Evolutionary conservation across 495 filamentous ascomycete genomes (phyloP), one percentile per base, ranked within the genome.

Genomic region (Lentithecium fluviatile): DNA sequence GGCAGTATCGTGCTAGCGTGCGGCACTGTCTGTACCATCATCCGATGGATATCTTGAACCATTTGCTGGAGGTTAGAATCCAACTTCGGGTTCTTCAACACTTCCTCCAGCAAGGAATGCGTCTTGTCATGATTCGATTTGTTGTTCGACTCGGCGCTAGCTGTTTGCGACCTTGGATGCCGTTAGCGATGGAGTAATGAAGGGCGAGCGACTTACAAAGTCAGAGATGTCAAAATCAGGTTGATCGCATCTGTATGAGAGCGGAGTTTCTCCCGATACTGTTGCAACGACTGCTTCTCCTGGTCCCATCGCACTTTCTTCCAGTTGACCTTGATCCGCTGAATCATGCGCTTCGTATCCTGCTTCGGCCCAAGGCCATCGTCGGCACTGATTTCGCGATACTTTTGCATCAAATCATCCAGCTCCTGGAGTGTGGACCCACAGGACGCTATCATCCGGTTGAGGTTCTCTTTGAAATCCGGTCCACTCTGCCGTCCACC

Each of bases 161-260:
- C 15, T 5, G 40, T 43, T 6, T 43, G 40, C 19, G 40, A 15
- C 40, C 40, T 43, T 43, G 15, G 6, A 43, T 15, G 19, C 5
- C 13, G 13, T 43, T 20, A 43, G 40, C 40, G 15, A n/a, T 43
- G 13, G 15, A 20, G 15, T 15, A 43, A 15, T 3, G 13, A 43
- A 4, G 26, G 13, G 6, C n/a, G 5, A 29, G 17, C 12, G 8
- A 50, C 47, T 2, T 50, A 17, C 47, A 20, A 50, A 5, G 15
- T 26, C 10, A 50, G 7, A 24, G 47, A 26, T 6, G 13, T 26
- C 7, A 50, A n/a, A 29, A 50, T 50, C 20, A 50, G 21, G 26
- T 34, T 50, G 47, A 50, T 50, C 23, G 47, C 47, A 50, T 50
- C 47, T 2, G 23, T n/a, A 29, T 50, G 47, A 6, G 47, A 50